These are phyloP conservation scores for Panicum hallii DNA, from an alignment of 202 grass and related monocot species.

Conservation along the genomic window DNA sequence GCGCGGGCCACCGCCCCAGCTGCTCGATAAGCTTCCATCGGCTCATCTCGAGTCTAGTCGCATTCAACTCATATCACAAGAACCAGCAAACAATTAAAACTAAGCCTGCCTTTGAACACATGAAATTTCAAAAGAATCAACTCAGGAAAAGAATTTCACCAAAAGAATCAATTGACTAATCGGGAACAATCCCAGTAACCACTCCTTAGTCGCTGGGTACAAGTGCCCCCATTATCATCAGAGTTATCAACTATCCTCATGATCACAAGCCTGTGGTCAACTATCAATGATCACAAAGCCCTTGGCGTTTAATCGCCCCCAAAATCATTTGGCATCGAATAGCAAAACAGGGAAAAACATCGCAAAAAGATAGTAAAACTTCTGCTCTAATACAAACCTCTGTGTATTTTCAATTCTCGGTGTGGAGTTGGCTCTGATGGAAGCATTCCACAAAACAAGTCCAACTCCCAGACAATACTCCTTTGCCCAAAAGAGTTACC, in stretches of 20 bases:
- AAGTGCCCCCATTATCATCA: neutral
- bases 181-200: neutral
- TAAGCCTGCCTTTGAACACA: neutral
- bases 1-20: slow-evolving; percentile 16
- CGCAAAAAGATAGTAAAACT: neutral
- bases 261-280: neutral
- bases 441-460: slow-evolving; percentile 49
- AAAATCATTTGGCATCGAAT: slow-evolving; percentile 21
- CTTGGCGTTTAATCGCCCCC: neutral
- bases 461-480: slow-evolving; percentile 45
- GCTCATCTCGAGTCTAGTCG: neutral
- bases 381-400: slow-evolving; percentile 39
- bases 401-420: slow-evolving; percentile 47
- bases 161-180: neutral
- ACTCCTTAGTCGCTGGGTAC: neutral
- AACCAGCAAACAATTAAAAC: neutral
- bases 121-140: neutral
- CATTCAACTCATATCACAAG: slow-evolving; percentile 6
- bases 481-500: slow-evolving; percentile 18
- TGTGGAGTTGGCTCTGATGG: slow-evolving; percentile 47
- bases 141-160: neutral
- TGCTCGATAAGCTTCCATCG: slow-evolving; percentile 32
- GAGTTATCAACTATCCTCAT: neutral
- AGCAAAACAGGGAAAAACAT: slow-evolving; percentile 1
- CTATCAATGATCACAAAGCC: neutral